phyloP scores from a whole-genome alignment of 148 eudicot species.

The Fallopia convolvulus region DNA sequence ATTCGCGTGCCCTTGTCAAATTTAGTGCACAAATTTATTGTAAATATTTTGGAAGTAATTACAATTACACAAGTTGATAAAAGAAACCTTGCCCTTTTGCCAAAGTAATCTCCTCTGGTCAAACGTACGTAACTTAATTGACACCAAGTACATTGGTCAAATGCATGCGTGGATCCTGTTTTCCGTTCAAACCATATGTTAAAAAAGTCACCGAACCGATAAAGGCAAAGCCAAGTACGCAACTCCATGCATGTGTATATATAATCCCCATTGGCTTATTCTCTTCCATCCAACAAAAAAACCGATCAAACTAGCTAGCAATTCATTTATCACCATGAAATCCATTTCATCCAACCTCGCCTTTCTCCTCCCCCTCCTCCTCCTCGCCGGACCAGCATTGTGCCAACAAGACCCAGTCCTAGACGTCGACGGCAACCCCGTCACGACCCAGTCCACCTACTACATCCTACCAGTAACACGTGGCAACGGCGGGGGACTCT shows the following conservation, averaged over 20 bases:
- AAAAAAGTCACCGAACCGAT: background rate
- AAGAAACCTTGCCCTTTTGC: no score
- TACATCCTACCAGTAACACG: slow-evolving; percentile 16
- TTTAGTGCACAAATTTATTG: no score
- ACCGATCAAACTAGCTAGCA: background rate
- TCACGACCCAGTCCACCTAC: slow-evolving; percentile 9
- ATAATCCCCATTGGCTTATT: background rate
- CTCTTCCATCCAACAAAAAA: background rate
- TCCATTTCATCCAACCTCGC: background rate
- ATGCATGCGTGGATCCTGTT: background rate
- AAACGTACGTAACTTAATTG: no score
- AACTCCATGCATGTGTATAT: background rate
- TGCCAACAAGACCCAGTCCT: background rate
- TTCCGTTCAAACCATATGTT: background rate
- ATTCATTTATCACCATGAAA: background rate
- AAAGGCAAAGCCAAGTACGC: background rate
- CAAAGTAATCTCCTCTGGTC: no score
- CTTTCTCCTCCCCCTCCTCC: background rate
- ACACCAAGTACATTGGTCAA: no score
- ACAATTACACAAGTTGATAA: no score
- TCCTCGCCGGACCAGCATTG: background rate
- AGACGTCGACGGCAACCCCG: slow-evolving; percentile 6
- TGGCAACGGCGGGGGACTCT: slow-evolving; percentile 21
- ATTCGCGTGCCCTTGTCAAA: no score
- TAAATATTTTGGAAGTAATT: no score